Evolutionary conservation across 2,329 filamentous ascomycete species (phyloP), one percentile per base, ranked within the genome.

Genomic region (Aspergillus pseudonomiae): DNA sequence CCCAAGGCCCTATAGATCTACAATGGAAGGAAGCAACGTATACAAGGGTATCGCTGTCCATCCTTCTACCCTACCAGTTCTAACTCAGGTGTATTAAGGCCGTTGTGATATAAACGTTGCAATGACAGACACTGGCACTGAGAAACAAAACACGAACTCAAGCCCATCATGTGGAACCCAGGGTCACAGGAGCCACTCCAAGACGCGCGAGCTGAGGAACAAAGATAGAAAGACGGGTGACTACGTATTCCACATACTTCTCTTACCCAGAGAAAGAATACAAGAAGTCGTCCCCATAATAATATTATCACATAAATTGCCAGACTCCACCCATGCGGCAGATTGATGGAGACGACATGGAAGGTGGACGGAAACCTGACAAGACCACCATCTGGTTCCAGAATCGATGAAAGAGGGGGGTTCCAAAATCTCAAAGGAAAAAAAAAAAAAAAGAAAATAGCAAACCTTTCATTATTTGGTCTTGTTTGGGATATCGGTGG

Each of bases 271-370:
- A 34, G 32, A 45, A 34, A 2, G 34, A 48, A 28, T 28, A 28
- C 26, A 24, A 57, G 28, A 9, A 41, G 19, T 14, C 7, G 19
- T 43, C 36, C 16, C 43, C 34, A 57, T 48, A 46, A 58, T 32
- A 58, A 32, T 46, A 46, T 45, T 58, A 58, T 43, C 30, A 58
- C 39, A 48, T 54, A 36, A 36, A 54, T 54, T 54, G 52, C 52
- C 30, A 21, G 32, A 36, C 52, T 54, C 52, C 52, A 54, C 52
- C 12, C 30, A 54, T 54, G 52, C 52, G 52, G 52, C 52, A 54
- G 52, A 36, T 36, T 54, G 30, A 54, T 54, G 26, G 46, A 36
- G 52, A 54, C 52, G 6, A 14, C n/a, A 46, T 46, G 4, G 21
- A 12, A 12, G 34, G 34, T 11, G 19, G 43, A 46, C 43, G 24